These are phyloP conservation scores for Rhododendron williamsianum DNA, from an alignment of 148 eudicot species.

Conservation along the genomic window DNA sequence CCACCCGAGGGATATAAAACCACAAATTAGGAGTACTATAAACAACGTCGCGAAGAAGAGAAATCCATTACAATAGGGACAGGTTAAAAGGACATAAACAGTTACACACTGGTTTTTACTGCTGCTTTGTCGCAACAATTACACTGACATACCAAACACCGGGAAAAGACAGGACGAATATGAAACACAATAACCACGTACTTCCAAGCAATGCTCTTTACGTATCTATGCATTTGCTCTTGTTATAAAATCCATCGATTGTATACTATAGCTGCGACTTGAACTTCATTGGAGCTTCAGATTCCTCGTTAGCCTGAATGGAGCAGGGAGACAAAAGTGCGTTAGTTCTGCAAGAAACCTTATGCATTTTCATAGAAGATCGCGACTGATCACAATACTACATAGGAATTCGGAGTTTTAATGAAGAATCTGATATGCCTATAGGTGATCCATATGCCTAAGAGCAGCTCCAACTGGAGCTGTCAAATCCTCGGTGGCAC, in stretches of 20 bases:
- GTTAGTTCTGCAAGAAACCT: conserved; percentile 4
- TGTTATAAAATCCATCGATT: background rate
- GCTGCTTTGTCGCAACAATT: background rate
- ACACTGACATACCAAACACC: background rate
- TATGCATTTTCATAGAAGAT: background rate
- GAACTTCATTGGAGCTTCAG: conserved; percentile 29
- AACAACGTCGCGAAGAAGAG: background rate
- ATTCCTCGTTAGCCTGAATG: conserved; percentile 32
- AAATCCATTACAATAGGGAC: conserved; percentile 10
- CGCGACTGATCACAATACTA: background rate
- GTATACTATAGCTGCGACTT: background rate
- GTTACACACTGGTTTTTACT: background rate
- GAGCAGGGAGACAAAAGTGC: background rate
- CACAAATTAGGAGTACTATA: background rate
- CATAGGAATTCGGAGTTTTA: conserved; percentile 9
- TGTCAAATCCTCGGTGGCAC: too few relatives aligned
- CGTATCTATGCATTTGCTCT: background rate
- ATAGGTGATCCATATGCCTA: conserved; percentile 17
- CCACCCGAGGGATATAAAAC: background rate
- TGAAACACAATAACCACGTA: background rate
- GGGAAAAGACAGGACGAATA: background rate
- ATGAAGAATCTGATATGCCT: background rate
- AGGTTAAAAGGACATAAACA: background rate
- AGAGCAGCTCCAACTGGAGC: background rate
- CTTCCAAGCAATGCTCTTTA: background rate